Percentiles rank a stretch among this genome's conserved stretches.
These are phyloP conservation scores for Cystoisospora suis DNA, from an alignment of 169 alveolate species.

Conservation along the genomic window DNA sequence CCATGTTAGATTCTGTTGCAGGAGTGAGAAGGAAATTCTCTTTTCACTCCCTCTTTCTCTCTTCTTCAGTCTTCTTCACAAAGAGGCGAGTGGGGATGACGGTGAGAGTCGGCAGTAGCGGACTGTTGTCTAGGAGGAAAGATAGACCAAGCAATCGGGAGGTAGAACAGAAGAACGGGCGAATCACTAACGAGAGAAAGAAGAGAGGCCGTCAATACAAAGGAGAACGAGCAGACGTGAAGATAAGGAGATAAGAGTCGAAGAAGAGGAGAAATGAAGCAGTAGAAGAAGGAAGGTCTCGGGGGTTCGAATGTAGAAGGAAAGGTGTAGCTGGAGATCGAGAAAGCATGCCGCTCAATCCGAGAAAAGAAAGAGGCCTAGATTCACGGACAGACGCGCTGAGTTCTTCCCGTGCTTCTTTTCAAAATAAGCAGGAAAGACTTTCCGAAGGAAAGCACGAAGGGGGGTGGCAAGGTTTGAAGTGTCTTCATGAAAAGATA, in stretches of 20 bases:
- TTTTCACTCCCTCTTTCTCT: too few relatives aligned
- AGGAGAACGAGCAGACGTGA: neutral
- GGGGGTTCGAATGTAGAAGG: too few relatives aligned
- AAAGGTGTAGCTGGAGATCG: neutral
- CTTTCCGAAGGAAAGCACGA: neutral
- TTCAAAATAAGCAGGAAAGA: too few relatives aligned
- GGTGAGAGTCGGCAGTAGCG: neutral
- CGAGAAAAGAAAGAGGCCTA: too few relatives aligned
- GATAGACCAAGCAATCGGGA: neutral
- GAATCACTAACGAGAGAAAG: neutral
- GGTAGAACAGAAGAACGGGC: neutral
- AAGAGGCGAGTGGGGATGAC: too few relatives aligned
- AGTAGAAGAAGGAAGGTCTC: neutral
- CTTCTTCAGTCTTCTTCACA: too few relatives aligned
- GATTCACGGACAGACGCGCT: too few relatives aligned
- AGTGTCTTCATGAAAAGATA: too few relatives aligned
- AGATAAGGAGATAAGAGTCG: neutral
- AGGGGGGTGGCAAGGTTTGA: neutral
- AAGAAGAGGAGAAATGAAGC: neutral
- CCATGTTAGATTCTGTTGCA: too few relatives aligned
- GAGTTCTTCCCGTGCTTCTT: too few relatives aligned
- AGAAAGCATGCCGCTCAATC: too few relatives aligned
- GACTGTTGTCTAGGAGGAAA: neutral
- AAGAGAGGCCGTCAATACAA: neutral
- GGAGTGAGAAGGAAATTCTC: too few relatives aligned